Evolutionary conservation across 176 grass and related monocot species (phyloP).

Genomic region (Triticum turgidum): DNA sequence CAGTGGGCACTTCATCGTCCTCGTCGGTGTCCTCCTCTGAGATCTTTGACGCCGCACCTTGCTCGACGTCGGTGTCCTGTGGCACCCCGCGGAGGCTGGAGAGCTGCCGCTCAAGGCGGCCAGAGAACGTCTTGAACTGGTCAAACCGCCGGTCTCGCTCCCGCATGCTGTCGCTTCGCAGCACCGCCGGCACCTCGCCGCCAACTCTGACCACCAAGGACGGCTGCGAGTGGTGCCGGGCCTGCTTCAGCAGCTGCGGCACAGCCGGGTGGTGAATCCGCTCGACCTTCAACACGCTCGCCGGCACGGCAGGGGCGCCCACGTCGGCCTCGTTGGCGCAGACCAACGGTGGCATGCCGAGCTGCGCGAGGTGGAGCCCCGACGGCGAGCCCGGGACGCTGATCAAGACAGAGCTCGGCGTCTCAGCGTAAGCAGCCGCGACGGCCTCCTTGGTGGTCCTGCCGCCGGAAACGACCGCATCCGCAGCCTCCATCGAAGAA

Average conservation of each 20-base stretch:
- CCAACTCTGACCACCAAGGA: not conserved
- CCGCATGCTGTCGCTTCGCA: not conserved
- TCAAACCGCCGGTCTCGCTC: conserved; percentile 56
- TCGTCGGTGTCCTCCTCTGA: conserved; percentile 32
- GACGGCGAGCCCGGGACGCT: conserved; percentile 62
- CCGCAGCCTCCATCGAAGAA: too few species aligned
- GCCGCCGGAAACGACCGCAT: not conserved
- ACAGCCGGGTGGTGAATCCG: too few species aligned
- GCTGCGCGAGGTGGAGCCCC: conserved; percentile 40
- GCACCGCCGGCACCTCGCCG: not conserved
- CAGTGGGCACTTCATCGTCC: conserved; percentile 19
- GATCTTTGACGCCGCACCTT: not conserved
- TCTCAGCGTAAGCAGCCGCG: not conserved
- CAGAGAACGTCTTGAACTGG: conserved; percentile 1
- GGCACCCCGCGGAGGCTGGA: conserved; percentile 65
- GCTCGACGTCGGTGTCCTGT: not conserved
- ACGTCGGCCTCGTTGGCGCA: not conserved
- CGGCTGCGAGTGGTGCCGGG: conserved; percentile 55
- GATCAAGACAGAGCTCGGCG: conserved; percentile 16
- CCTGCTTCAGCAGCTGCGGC: conserved; percentile 42
- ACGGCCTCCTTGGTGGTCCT: too few species aligned
- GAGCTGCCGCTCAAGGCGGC: conserved; percentile 66
- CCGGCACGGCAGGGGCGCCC: not conserved
- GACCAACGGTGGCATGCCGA: not conserved
- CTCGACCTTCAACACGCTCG: too few species aligned